Evolutionary conservation across 179 eudicot genomes (phyloP), one percentile per base, ranked within the genome.

Genomic region (Camellia oleifera): DNA sequence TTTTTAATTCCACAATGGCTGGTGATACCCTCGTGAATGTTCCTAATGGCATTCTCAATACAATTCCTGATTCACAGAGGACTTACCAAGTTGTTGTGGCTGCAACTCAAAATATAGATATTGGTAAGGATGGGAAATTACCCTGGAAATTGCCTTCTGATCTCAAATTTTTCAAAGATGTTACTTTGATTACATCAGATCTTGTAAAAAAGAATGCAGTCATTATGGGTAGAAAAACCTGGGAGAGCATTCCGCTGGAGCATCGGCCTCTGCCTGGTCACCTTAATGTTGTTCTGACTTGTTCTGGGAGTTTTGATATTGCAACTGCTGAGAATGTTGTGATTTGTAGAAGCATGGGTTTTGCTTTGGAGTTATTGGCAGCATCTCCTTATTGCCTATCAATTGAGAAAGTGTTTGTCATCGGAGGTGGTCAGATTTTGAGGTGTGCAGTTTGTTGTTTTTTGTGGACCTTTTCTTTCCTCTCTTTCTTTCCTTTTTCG

Each of bases 211-310:
- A 83, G 86, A 96, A 96, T 87, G 99, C 98, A 42, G 93, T 94
- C 56, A 79, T 96, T 42, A 96, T 96, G 99, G 99, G 98, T 14
- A 92, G 99, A 81, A 96, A 96, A 88, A 96, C 99, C 44, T 96
- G 99, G 99, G 99, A 96, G 82, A 89, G 97, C 76, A 90, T 96
- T 64, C 98, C 98, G 10, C 67, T 76, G n/a, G 83, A 82, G 86
- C 69, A 76, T 80, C 88, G 97, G 8, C 97, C 98, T 78, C 84
- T 94, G 81, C 89, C 95, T 52, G 96, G 98, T 62, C 94, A 98
- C 78, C 92, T 96, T 66, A 94, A 96, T 82, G 91, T 94, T 42
- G 87, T 96, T 75, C 86, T 96, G 17, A 94, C 94, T 75, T 94
- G 92, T 69, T 89, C 97, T 15, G 84, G 80, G 63, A 84, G 84